A percentile compares a stretch with the other conserved stretches of the same genome.
Conservation (phyloP, 805 yeast species). For the Ogataea salicorniae region DNA sequence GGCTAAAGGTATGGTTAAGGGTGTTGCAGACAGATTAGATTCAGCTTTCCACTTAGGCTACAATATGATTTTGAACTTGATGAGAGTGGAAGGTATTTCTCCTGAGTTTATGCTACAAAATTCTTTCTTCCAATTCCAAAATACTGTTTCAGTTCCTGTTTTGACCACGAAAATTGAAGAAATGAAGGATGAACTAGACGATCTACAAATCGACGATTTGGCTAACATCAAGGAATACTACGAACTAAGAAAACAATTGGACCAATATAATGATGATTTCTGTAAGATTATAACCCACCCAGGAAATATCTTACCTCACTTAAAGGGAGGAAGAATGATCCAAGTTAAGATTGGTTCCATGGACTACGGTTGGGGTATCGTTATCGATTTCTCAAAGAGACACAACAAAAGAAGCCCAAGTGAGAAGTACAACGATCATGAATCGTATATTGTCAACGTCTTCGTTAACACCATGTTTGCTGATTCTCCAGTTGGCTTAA, state of each 20-base stretch:
- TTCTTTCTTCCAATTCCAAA: conserved; percentile 94
- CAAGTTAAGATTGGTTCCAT: conserved; percentile 55
- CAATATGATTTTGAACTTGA: conserved; percentile 91
- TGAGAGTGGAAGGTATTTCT: conserved; percentile 97
- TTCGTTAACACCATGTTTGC: conserved; percentile 71
- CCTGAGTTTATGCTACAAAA: conserved; percentile 96
- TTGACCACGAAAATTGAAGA: conserved; percentile 64
- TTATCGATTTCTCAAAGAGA: conserved; percentile 71
- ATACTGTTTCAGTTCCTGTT: conserved; percentile 82
- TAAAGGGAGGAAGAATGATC: conserved; percentile 85
- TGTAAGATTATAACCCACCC: conserved; percentile 88
- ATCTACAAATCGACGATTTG: conserved; percentile 67
- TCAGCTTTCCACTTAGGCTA: conserved; percentile 97
- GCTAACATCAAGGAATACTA: conserved; percentile 72
- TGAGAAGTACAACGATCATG: conserved; percentile 71
- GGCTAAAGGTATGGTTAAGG: conserved; percentile 99
- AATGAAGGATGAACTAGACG: conserved; percentile 43
- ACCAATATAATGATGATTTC: conserved; percentile 66
- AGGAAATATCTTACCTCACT: conserved; percentile 71
- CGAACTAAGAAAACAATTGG: conserved; percentile 70
- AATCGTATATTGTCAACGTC: conserved; percentile 82
- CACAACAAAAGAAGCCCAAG: conserved; percentile 47
- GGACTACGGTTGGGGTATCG: conserved; percentile 97
- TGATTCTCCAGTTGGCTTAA: conserved; percentile 78
- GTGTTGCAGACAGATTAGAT: conserved; percentile 95